Percentiles rank a stretch among this genome's conserved stretches.
Evolutionary conservation across 2,329 filamentous ascomycete genomes (phyloP).

Genomic region (Scedosporium boydii): DNA sequence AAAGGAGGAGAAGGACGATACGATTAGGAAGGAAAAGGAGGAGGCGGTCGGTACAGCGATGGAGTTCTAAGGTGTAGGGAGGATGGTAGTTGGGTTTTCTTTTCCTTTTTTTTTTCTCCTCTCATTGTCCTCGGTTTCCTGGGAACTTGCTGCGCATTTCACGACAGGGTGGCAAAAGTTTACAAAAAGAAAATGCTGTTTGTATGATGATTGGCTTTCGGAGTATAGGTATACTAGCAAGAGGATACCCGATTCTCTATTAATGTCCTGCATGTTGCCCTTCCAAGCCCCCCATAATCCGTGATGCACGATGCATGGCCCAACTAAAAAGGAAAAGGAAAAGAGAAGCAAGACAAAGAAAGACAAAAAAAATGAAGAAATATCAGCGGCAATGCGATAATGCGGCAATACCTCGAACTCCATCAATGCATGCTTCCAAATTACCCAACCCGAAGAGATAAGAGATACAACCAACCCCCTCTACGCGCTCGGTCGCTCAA

Average conservation of each 20-base stretch:
- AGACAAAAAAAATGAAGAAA: neutral
- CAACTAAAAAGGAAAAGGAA: too few species aligned
- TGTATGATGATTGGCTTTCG: neutral
- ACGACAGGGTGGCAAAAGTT: neutral
- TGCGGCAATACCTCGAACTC: neutral
- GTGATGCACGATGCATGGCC: neutral
- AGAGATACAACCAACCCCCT: neutral
- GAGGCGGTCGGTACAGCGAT: constrained; percentile 47
- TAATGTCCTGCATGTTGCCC: neutral
- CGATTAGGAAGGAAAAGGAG: constrained; percentile 41
- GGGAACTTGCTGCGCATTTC: neutral
- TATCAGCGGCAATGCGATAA: neutral
- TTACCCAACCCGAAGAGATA: neutral
- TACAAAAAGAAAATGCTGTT: neutral
- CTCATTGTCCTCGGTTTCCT: neutral
- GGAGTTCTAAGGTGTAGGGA: constrained; percentile 32
- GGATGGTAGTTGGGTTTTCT: neutral
- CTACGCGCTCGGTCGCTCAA: neutral
- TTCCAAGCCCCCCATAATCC: neutral
- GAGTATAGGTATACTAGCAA: neutral
- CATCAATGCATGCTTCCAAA: neutral
- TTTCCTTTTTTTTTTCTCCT: neutral
- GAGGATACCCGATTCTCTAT: constrained; percentile 2
- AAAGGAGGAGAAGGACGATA: constrained; percentile 47
- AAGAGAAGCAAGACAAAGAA: neutral